Conservation (phyloP, 495 filamentous ascomycete genomes). For the Tetracladium marchalianum region DNA sequence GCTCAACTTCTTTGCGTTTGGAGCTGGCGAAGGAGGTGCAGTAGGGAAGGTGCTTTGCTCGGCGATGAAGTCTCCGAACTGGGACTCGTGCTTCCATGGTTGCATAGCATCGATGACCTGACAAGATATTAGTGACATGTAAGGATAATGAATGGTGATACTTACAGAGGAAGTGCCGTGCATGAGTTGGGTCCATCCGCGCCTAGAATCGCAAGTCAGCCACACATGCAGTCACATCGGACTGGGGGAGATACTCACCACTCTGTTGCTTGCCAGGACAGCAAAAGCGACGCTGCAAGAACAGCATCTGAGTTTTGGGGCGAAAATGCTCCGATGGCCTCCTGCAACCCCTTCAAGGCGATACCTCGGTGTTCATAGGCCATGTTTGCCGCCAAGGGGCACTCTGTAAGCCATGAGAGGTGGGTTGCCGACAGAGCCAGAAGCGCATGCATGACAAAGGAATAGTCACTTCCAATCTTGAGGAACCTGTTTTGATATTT, state of each 20-base stretch:
- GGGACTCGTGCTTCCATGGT: conserved; percentile 81
- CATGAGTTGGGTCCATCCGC: conserved; percentile 83
- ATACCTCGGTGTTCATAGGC: conserved; percentile 77
- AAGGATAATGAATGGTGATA: neutral
- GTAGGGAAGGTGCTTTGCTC: conserved; percentile 59
- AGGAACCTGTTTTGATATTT: conserved; percentile 55
- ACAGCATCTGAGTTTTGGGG: conserved; percentile 83
- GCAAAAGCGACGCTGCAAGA: conserved; percentile 79
- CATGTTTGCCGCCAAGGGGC: conserved; percentile 71
- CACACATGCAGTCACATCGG: conserved; percentile 23
- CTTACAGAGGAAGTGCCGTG: conserved; percentile 78
- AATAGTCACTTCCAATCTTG: conserved; percentile 64
- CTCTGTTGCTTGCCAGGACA: conserved; percentile 95
- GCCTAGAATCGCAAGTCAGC: conserved; percentile 46
- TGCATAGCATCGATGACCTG: conserved; percentile 87
- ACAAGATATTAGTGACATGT: conserved; percentile 24
- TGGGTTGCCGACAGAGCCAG: conserved; percentile 87
- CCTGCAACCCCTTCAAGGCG: conserved; percentile 79
- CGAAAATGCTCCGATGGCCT: conserved; percentile 78
- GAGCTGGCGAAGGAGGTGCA: conserved; percentile 48
- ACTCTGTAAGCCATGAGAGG: conserved; percentile 75
- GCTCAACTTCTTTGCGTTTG: conserved; percentile 43
- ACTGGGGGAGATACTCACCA: conserved; percentile 54
- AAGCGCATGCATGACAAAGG: conserved; percentile 89
- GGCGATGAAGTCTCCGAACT: conserved; percentile 75